Conservation (phyloP, 345 rosid genomes). For the Lepidium didymum region DNA sequence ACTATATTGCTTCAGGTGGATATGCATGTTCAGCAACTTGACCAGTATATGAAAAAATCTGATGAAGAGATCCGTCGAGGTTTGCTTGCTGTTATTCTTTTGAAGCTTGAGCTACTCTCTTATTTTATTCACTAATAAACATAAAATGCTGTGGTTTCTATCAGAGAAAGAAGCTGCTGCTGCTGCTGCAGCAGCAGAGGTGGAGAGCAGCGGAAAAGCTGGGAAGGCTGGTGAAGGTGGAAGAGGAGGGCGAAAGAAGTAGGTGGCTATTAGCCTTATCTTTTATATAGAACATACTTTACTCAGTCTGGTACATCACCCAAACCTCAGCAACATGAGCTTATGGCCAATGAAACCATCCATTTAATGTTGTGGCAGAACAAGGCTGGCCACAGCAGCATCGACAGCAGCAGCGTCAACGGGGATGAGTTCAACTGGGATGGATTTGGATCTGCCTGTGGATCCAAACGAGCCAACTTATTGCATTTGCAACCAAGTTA, state of each 20-base stretch:
- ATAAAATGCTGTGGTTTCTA: neutral
- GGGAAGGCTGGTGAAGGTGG: constrained; percentile 71
- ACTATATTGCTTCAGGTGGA: constrained; percentile 66
- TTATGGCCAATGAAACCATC: neutral
- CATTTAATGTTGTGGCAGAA: constrained; percentile 38
- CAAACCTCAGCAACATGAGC: neutral
- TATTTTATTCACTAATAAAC: neutral
- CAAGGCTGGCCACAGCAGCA: constrained; percentile 57
- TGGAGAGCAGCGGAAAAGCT: constrained; percentile 43
- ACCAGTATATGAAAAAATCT: constrained; percentile 73
- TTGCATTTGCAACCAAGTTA: constrained; percentile 91
- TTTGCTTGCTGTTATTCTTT: neutral
- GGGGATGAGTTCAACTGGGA: constrained; percentile 52
- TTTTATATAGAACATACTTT: neutral
- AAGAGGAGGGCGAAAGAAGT: constrained; percentile 98
- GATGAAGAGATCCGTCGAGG: constrained; percentile 82
- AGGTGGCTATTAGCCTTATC: constrained; percentile 15
- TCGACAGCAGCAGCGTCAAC: constrained; percentile 38
- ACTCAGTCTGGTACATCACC: neutral
- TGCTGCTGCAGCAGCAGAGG: constrained; percentile 39
- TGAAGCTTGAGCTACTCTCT: constrained; percentile 3
- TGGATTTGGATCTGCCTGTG: constrained; percentile 88
- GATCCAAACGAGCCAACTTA: constrained; percentile 98
- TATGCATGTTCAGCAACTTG: constrained; percentile 87
- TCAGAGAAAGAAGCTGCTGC: constrained; percentile 60